A percentile compares a stretch with the other conserved stretches of the same genome.
Evolutionary conservation across 768 basidiomycete species (phyloP).

Genomic region (Podaxis carcinomalis): DNA sequence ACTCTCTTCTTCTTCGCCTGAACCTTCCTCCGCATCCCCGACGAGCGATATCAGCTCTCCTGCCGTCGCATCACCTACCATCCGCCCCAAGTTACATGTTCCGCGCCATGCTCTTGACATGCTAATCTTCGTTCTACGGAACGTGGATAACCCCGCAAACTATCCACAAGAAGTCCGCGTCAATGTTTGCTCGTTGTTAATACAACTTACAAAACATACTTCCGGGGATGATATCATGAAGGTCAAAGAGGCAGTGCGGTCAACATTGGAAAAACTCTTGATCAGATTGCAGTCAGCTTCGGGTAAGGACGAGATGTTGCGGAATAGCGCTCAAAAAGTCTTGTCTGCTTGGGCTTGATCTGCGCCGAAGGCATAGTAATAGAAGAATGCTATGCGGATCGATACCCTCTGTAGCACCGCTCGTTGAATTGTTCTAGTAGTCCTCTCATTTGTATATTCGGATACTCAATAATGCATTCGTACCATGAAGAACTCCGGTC

Average conservation of each 20-base stretch:
- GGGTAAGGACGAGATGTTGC: conserved; percentile 39
- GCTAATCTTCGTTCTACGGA: conserved; percentile 58
- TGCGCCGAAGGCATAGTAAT: neutral
- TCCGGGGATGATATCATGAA: conserved; percentile 41
- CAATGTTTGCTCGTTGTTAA: conserved; percentile 71
- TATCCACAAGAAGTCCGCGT: conserved; percentile 74
- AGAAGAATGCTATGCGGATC: neutral
- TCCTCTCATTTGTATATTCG: neutral
- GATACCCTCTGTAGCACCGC: conserved; percentile 1
- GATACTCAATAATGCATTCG: neutral
- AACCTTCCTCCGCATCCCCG: conserved; percentile 34
- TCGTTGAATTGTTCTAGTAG: neutral
- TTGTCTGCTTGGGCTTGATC: conserved; percentile 36
- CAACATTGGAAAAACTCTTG: conserved; percentile 48
- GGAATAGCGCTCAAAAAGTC: conserved; percentile 34
- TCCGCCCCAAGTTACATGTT: conserved; percentile 32
- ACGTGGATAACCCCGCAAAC: conserved; percentile 47
- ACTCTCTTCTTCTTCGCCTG: conserved; percentile 11
- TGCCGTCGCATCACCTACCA: conserved; percentile 38
- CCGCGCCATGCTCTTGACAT: conserved; percentile 65
- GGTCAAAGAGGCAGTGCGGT: conserved; percentile 47
- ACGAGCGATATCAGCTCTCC: conserved; percentile 46
- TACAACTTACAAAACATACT: conserved; percentile 54
- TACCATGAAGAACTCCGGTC: neutral
- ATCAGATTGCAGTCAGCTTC: conserved; percentile 28